Conservation (phyloP, 306 rosid genomes). For the Begonia loranthoides region DNA sequence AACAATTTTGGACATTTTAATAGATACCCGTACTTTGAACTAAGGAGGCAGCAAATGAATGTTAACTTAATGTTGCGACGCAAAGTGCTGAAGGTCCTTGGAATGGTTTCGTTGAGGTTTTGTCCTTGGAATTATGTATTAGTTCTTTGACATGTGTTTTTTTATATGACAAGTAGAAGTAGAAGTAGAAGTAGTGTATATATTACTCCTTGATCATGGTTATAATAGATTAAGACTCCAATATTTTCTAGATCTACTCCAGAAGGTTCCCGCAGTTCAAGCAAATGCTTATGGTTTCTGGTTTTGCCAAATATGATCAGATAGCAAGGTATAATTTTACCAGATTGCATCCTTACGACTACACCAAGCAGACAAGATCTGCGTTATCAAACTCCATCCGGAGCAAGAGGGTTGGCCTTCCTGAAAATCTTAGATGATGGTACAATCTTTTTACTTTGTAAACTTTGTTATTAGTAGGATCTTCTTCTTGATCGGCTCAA, state of each 20-base stretch:
- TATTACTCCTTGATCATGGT: slow-evolving; percentile 36
- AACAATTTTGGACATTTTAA: slow-evolving; percentile 7
- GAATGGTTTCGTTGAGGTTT: slow-evolving; percentile 94
- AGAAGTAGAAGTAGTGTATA: slow-evolving; percentile 1
- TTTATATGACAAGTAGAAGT: too few relatives aligned
- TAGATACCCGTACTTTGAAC: slow-evolving; percentile 92
- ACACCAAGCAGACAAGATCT: neutral
- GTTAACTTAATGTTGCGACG: slow-evolving; percentile 69
- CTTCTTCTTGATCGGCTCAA: slow-evolving; percentile 1
- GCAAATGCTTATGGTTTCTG: slow-evolving; percentile 96
- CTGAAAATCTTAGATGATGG: slow-evolving; percentile 76
- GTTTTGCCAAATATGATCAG: slow-evolving; percentile 87
- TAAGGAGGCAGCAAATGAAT: slow-evolving; percentile 75
- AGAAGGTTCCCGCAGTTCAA: slow-evolving; percentile 91
- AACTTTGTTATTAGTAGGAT: too few relatives aligned
- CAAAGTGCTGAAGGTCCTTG: slow-evolving; percentile 72
- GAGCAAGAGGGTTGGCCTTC: slow-evolving; percentile 87
- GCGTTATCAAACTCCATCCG: slow-evolving; percentile 24
- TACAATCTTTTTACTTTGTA: slow-evolving; percentile 18
- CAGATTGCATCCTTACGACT: neutral
- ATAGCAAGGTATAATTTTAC: slow-evolving; percentile 48
- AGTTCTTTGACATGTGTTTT: neutral
- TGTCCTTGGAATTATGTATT: slow-evolving; percentile 10
- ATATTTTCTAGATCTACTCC: slow-evolving; percentile 93
- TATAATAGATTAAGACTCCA: slow-evolving; percentile 97